These are phyloP conservation scores for Metschnikowia similis DNA, from an alignment of 805 yeast species.

Conservation along the genomic window DNA sequence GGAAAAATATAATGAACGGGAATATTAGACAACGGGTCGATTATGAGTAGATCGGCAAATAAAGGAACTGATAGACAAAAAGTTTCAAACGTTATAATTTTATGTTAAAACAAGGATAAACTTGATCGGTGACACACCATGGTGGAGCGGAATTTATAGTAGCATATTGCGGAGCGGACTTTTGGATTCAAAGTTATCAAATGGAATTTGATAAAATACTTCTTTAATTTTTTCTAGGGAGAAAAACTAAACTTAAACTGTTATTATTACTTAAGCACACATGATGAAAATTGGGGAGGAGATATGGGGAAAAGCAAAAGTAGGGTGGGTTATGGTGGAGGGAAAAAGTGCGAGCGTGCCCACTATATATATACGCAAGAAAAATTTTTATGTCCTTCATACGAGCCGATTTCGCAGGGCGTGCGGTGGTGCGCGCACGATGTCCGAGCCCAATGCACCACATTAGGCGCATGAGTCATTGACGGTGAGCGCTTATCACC, in stretches of 20 bases:
- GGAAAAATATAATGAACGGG: neutral
- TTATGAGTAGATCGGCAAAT: too few species aligned
- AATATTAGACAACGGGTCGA: too few species aligned
- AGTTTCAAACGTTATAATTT: slow-evolving; percentile 22
- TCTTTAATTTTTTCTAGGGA: slow-evolving; percentile 15
- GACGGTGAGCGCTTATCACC: too few species aligned
- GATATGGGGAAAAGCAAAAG: slow-evolving; percentile 7
- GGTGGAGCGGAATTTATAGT: slow-evolving; percentile 30
- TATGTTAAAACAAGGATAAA: slow-evolving; percentile 21
- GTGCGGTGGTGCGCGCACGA: neutral
- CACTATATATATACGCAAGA: slow-evolving; percentile 10
- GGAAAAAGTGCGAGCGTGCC: slow-evolving; percentile 2
- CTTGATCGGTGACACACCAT: slow-evolving; percentile 28
- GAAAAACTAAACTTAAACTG: slow-evolving; percentile 17
- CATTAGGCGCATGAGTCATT: neutral
- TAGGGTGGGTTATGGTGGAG: slow-evolving; percentile 8
- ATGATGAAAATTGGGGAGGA: slow-evolving; percentile 19
- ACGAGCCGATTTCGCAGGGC: slow-evolving; percentile 2
- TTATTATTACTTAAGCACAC: slow-evolving; percentile 31
- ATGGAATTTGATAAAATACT: slow-evolving; percentile 16
- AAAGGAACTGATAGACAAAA: neutral
- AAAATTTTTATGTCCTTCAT: slow-evolving; percentile 10
- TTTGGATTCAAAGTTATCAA: slow-evolving; percentile 23
- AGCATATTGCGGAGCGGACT: slow-evolving; percentile 25
- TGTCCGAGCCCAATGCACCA: neutral